Evolutionary conservation across 2,329 filamentous ascomycete species (phyloP).

Genomic region (Alternaria burnsii): DNA sequence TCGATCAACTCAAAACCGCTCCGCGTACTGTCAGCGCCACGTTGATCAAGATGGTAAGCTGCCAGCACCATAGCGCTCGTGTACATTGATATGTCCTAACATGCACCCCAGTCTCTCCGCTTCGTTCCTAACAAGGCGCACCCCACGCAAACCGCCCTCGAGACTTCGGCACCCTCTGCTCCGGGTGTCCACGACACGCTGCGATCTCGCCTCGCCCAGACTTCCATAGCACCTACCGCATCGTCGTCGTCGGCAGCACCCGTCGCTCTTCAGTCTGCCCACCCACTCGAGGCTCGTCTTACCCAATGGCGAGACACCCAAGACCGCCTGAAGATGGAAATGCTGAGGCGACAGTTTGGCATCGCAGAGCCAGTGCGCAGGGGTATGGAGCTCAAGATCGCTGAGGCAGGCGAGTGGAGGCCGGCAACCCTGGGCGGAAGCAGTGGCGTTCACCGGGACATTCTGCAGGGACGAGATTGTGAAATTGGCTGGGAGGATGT

Average conservation of each 20-base stretch:
- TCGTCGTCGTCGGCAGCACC: constrained; percentile 35
- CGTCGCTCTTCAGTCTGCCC: constrained; percentile 68
- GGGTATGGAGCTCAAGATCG: constrained; percentile 94
- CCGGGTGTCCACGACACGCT: constrained; percentile 94
- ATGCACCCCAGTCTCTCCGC: constrained; percentile 75
- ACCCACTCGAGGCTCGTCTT: constrained; percentile 92
- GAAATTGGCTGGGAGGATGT: constrained; percentile 93
- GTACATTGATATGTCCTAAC: constrained; percentile 3
- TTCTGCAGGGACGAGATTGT: constrained; percentile 80
- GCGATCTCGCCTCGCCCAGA: constrained; percentile 77
- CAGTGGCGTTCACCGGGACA: constrained; percentile 84
- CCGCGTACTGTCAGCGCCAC: not conserved
- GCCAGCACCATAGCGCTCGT: not conserved
- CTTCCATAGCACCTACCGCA: constrained; percentile 46
- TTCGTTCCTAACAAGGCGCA: constrained; percentile 78
- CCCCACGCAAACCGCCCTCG: constrained; percentile 63
- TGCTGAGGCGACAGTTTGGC: constrained; percentile 85
- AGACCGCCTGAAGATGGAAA: constrained; percentile 85
- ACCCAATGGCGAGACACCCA: constrained; percentile 90
- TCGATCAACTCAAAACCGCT: not conserved
- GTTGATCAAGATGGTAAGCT: constrained; percentile 25
- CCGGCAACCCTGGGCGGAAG: constrained; percentile 73
- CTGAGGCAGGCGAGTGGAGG: constrained; percentile 79
- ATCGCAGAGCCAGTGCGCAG: constrained; percentile 91
- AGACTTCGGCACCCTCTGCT: constrained; percentile 79